These are phyloP conservation scores for Hevea brasiliensis DNA, from an alignment of 345 rosid genomes.

Conservation along the genomic window DNA sequence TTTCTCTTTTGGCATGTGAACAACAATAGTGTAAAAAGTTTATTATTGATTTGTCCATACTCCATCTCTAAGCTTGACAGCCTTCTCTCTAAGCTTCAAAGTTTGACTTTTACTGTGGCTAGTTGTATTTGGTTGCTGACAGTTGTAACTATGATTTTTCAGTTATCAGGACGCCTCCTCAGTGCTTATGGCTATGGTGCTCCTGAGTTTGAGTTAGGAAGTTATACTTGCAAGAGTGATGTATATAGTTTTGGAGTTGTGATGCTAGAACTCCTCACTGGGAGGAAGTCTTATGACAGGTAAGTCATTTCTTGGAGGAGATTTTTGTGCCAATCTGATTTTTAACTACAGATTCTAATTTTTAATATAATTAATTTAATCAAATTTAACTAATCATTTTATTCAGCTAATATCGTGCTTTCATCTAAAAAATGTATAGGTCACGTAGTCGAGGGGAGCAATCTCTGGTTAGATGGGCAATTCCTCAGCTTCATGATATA, in stretches of 20 bases:
- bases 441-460: conserved; percentile 75
- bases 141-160: conserved; percentile 14
- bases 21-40: not conserved
- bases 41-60: not conserved
- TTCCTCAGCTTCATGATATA: conserved; percentile 83
- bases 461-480: conserved; percentile 84
- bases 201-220: conserved; percentile 77
- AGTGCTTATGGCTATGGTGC: conserved; percentile 56
- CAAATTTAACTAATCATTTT: not conserved
- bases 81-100: not conserved
- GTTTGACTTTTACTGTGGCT: not conserved
- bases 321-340: not conserved
- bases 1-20: not conserved
- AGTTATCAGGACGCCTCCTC: conserved; percentile 49
- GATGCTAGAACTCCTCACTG: conserved; percentile 91
- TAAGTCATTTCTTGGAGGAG: conserved; percentile 21
- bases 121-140: conserved; percentile 12
- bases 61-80: not conserved
- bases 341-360: not conserved
- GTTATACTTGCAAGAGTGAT: conserved; percentile 82
- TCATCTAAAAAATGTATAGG: conserved; percentile 37
- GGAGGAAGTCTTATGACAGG: conserved; percentile 83
- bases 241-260: conserved; percentile 92
- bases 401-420: not conserved
- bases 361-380: not conserved